Evolutionary conservation across 1,139 yeast species (phyloP).

Genomic region (Hyphopichia wangnamkhiaoensis): DNA sequence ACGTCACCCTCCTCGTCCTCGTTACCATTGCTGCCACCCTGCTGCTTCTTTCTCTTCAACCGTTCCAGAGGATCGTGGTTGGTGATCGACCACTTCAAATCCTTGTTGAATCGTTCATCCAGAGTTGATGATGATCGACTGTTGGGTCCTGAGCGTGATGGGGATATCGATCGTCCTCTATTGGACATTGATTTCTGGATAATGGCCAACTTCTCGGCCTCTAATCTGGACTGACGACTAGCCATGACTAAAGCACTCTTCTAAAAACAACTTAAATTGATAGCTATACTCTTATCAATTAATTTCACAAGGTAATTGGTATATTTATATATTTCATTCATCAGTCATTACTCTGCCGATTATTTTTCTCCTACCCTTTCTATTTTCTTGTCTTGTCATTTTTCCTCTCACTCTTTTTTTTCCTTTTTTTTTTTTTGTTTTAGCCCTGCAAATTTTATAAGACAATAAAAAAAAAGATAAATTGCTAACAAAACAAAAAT

Average conservation of each 20-base stretch:
- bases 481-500: too few species aligned
- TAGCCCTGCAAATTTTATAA: too few species aligned
- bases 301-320: neutral
- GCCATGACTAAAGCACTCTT: too few species aligned
- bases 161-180: constrained; percentile 44
- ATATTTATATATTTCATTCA: too few species aligned
- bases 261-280: too few species aligned
- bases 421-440: too few species aligned
- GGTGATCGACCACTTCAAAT: constrained; percentile 50
- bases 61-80: constrained; percentile 64
- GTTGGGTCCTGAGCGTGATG: constrained; percentile 28
- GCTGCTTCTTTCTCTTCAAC: constrained; percentile 19
- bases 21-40: constrained; percentile 11
- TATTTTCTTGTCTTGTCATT: too few species aligned
- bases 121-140: constrained; percentile 40
- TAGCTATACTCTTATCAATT: too few species aligned
- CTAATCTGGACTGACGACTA: constrained; percentile 41
- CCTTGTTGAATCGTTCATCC: constrained; percentile 39
- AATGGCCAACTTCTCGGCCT: constrained; percentile 46
- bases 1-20: constrained; percentile 14
- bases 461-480: too few species aligned
- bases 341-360: too few species aligned
- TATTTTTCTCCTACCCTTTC: too few species aligned
- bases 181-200: constrained; percentile 38
- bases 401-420: too few species aligned